These are phyloP conservation scores for Russula lepida DNA, from an alignment of 768 basidiomycete genomes.

Conservation along the genomic window DNA sequence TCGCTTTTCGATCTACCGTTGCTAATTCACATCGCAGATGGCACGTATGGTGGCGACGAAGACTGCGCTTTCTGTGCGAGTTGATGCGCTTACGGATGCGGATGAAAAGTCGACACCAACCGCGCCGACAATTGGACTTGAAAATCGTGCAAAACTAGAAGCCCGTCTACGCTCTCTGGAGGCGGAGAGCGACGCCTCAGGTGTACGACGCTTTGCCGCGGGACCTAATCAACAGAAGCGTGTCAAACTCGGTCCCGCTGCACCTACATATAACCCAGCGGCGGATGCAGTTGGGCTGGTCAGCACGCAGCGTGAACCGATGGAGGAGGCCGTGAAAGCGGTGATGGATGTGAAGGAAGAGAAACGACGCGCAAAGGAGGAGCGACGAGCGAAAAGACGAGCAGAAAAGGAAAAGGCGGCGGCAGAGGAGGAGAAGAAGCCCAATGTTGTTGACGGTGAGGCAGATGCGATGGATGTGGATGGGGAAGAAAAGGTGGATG, in stretches of 20 bases:
- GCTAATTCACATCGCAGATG: constrained; percentile 48
- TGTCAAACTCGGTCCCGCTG: constrained; percentile 75
- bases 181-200: constrained; percentile 65
- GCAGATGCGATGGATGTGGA: constrained; percentile 39
- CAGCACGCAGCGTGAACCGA: constrained; percentile 77
- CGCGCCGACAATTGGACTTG: constrained; percentile 83
- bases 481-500: constrained; percentile 30
- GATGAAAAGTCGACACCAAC: constrained; percentile 80
- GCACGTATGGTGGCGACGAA: constrained; percentile 99
- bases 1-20: background rate
- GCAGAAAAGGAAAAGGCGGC: constrained; percentile 40
- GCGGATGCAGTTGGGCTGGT: no score
- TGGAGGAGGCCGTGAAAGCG: constrained; percentile 64
- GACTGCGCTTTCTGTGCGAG: constrained; percentile 92
- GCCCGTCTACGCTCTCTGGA: constrained; percentile 87
- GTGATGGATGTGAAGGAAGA: constrained; percentile 82
- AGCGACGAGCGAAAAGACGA: constrained; percentile 60
- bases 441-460: constrained; percentile 20
- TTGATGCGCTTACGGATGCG: constrained; percentile 89
- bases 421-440: constrained; percentile 21
- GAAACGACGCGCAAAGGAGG: constrained; percentile 75
- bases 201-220: constrained; percentile 57
- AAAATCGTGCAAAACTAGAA: constrained; percentile 93
- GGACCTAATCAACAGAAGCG: constrained; percentile 59
- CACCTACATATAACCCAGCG: no score